Evolutionary conservation across 768 basidiomycete species (phyloP).

Genomic region (Trametes gibbosa): DNA sequence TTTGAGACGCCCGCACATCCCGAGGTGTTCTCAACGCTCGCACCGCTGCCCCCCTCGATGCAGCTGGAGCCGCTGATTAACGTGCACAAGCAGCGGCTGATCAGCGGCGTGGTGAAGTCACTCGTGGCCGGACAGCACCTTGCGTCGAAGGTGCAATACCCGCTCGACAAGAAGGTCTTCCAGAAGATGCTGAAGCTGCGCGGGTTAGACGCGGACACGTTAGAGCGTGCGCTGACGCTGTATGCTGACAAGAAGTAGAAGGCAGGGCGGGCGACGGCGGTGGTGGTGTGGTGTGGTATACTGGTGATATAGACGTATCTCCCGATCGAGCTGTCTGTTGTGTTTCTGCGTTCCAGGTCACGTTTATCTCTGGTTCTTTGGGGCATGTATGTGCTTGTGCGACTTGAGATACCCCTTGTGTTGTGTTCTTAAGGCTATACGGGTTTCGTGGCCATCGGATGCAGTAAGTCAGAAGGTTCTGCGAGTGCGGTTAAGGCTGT

Average conservation of each 20-base stretch:
- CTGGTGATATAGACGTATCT: slow-evolving; percentile 8
- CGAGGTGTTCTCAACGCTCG: slow-evolving; percentile 73
- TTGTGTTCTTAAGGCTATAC: too few relatives aligned
- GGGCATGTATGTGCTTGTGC: neutral
- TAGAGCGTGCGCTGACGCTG: slow-evolving; percentile 47
- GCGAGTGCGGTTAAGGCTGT: too few relatives aligned
- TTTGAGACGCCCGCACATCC: slow-evolving; percentile 73
- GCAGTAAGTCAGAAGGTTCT: too few relatives aligned
- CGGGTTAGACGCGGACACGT: slow-evolving; percentile 54
- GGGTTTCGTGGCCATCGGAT: too few relatives aligned
- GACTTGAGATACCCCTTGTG: neutral
- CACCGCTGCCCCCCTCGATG: slow-evolving; percentile 72
- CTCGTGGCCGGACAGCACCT: slow-evolving; percentile 83
- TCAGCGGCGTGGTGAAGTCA: slow-evolving; percentile 76
- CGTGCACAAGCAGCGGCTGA: slow-evolving; percentile 83
- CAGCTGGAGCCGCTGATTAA: slow-evolving; percentile 84
- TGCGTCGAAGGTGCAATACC: slow-evolving; percentile 67
- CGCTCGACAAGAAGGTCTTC: slow-evolving; percentile 73
- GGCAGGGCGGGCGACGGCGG: neutral
- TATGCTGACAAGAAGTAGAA: slow-evolving; percentile 26
- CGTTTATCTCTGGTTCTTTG: neutral
- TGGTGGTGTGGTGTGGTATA: slow-evolving; percentile 5
- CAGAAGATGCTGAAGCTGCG: slow-evolving; percentile 71
- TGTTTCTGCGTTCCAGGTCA: neutral
- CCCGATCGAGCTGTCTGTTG: slow-evolving; percentile 6